Conservation (phyloP, 2,329 filamentous ascomycete species). For the Tolypocladium paradoxum region DNA sequence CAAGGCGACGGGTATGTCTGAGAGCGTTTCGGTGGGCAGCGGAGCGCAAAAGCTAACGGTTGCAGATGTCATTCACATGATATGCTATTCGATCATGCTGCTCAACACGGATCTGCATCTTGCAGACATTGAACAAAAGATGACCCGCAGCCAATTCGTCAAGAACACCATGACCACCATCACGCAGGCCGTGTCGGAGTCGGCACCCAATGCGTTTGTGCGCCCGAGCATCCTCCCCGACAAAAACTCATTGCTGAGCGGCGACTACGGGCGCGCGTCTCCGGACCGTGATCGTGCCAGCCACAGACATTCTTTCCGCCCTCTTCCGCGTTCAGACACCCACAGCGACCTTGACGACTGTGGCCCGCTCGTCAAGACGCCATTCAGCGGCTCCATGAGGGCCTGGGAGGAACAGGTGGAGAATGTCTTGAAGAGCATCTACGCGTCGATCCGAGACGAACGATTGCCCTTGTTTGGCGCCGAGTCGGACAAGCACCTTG, state of each 20-base stretch:
- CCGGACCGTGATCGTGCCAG: constrained; percentile 27
- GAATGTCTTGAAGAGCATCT: constrained; percentile 83
- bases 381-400: constrained; percentile 63
- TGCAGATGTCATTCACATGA: constrained; percentile 86
- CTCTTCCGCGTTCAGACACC: constrained; percentile 35
- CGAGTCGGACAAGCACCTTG: constrained; percentile 31
- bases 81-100: constrained; percentile 90
- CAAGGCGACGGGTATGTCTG: constrained; percentile 65
- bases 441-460: constrained; percentile 77
- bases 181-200: constrained; percentile 61
- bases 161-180: constrained; percentile 95
- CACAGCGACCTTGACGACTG: constrained; percentile 41
- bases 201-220: constrained; percentile 56
- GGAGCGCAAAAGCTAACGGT: constrained; percentile 15
- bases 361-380: constrained; percentile 66
- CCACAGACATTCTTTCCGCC: constrained; percentile 39
- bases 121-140: constrained; percentile 91
- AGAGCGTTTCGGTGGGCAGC: neutral
- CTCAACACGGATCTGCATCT: constrained; percentile 94
- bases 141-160: constrained; percentile 89
- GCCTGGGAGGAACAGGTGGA: constrained; percentile 88
- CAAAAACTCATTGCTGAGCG: constrained; percentile 20
- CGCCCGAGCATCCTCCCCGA: constrained; percentile 44
- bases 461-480: constrained; percentile 78
- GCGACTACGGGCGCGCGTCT: constrained; percentile 21